These are phyloP conservation scores for Wickerhamomyces alni DNA, from an alignment of 805 yeast species.

Conservation along the genomic window DNA sequence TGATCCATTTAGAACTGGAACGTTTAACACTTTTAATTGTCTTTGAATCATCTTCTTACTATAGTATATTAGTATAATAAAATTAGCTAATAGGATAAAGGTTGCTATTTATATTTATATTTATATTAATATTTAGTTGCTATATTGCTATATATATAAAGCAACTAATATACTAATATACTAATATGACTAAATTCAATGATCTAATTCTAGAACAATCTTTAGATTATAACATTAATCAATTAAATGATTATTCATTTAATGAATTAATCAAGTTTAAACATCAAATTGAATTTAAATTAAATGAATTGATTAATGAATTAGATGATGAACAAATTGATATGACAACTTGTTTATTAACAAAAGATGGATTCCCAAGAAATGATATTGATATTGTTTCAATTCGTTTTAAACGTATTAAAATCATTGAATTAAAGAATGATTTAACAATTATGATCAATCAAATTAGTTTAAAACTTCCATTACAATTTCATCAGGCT, in stretches of 20 bases:
- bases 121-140: no score
- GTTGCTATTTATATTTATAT: neutral
- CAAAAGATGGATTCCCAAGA: constrained; percentile 81
- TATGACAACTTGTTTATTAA: constrained; percentile 60
- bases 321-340: constrained; percentile 43
- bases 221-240: constrained; percentile 6
- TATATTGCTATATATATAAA: constrained; percentile 2
- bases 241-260: constrained; percentile 3
- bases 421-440: constrained; percentile 62
- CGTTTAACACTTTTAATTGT: no score
- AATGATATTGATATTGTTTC: constrained; percentile 74
- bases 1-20: neutral
- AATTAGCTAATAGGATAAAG: no score
- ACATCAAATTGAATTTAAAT: constrained; percentile 9
- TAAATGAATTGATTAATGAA: constrained; percentile 5
- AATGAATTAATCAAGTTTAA: constrained; percentile 8
- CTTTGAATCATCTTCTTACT: no score
- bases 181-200: constrained; percentile 2
- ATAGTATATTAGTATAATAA: no score
- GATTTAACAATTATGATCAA: constrained; percentile 36
- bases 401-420: constrained; percentile 54
- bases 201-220: no score
- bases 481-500: constrained; percentile 9
- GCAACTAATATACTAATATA: constrained; percentile 8
- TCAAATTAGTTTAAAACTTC: no score